Evolutionary conservation across 2,329 filamentous ascomycete genomes (phyloP).

Genomic region (Colletotrichum trifolii): DNA sequence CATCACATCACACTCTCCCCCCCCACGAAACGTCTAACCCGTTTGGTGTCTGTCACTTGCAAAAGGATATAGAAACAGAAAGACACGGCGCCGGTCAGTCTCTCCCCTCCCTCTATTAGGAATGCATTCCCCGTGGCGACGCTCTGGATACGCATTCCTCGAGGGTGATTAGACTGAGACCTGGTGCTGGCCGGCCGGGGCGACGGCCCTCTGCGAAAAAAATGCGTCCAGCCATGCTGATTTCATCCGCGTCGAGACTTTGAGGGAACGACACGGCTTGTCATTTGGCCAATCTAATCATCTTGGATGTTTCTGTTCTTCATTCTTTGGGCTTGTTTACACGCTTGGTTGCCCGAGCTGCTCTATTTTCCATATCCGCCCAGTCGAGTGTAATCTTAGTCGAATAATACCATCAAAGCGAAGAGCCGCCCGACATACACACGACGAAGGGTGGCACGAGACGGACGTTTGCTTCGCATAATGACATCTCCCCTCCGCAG

Average conservation of each 20-base stretch:
- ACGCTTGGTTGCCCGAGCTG: too few species aligned
- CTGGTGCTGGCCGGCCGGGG: not conserved
- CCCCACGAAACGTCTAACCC: not conserved
- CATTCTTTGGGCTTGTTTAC: too few species aligned
- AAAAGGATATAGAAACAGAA: not conserved
- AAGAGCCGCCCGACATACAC: too few species aligned
- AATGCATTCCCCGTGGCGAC: slow-evolving; percentile 30
- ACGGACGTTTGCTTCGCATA: not conserved
- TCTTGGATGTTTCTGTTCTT: too few species aligned
- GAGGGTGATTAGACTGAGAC: slow-evolving; percentile 33
- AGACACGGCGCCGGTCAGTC: too few species aligned
- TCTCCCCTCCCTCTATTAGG: slow-evolving; percentile 28
- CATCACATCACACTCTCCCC: slow-evolving; percentile 31
- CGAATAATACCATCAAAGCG: too few species aligned
- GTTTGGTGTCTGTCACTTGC: not conserved
- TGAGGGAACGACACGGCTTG: too few species aligned
- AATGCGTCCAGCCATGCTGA: too few species aligned
- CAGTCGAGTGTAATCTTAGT: too few species aligned
- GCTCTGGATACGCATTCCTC: slow-evolving; percentile 27
- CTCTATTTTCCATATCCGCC: not conserved
- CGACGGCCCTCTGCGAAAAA: too few species aligned
- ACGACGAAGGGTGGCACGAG: not conserved
- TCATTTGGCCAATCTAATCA: too few species aligned
- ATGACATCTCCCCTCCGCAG: slow-evolving; percentile 10
- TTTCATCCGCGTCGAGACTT: too few species aligned